Conservation (phyloP, 1,284 basidiomycete species). For the Nidula niveotomentosa region DNA sequence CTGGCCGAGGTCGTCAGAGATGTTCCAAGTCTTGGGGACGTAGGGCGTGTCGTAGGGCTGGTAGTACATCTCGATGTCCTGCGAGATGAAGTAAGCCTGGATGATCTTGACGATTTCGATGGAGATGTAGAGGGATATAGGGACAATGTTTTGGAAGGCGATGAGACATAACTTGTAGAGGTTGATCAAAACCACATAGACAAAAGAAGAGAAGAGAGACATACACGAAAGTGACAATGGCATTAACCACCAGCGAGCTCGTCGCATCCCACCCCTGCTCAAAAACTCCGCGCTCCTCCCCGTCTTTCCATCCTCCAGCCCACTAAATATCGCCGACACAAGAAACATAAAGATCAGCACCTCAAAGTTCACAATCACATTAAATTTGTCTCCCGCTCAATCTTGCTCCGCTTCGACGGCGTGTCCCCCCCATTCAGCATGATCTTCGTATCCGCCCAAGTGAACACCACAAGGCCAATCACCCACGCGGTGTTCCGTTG, state of each 20-base stretch:
- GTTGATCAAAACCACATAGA: neutral
- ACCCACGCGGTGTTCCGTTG: slow-evolving; percentile 96
- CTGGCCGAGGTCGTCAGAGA: slow-evolving; percentile 96
- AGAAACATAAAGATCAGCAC: slow-evolving; percentile 81
- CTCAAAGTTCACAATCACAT: slow-evolving; percentile 93
- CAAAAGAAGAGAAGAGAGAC: slow-evolving; percentile 31
- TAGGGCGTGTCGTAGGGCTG: slow-evolving; percentile 84
- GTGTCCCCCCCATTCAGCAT: slow-evolving; percentile 95
- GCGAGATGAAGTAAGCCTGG: slow-evolving; percentile 97
- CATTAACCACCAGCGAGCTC: slow-evolving; percentile 67
- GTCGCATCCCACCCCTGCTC: slow-evolving; percentile 69
- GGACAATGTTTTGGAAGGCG: slow-evolving; percentile 97
- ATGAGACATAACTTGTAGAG: slow-evolving; percentile 76
- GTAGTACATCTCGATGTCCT: slow-evolving; percentile 98
- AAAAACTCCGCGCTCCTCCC: slow-evolving; percentile 71
- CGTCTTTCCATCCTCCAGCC: slow-evolving; percentile 61
- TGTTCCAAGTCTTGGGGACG: slow-evolving; percentile 97
- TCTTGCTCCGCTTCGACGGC: slow-evolving; percentile 93
- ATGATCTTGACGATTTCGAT: slow-evolving; percentile 98
- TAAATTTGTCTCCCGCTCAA: slow-evolving; percentile 99
- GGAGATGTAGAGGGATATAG: slow-evolving; percentile 96
- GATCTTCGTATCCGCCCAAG: slow-evolving; percentile 96
- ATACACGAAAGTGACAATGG: slow-evolving; percentile 88
- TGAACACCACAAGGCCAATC: slow-evolving; percentile 93
- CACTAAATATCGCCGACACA: slow-evolving; percentile 73